Conservation (phyloP, 2,329 filamentous ascomycete genomes). For the Trichophyton simii region DNA sequence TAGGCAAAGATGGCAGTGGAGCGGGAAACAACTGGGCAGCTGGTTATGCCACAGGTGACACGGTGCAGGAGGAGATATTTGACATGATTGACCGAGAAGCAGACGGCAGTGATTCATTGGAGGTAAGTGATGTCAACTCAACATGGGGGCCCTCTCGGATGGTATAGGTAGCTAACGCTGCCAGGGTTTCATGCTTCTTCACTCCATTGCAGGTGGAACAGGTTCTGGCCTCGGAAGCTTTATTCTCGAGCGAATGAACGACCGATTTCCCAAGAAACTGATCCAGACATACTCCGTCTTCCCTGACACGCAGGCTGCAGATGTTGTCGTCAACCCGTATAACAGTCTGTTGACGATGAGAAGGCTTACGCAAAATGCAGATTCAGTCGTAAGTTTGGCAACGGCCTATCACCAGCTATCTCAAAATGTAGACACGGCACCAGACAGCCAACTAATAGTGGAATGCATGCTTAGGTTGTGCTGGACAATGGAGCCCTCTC, state of each 20-base stretch:
- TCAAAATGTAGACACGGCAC: not conserved
- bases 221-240: constrained; percentile 94
- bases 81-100: constrained; percentile 99
- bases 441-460: constrained; percentile 15
- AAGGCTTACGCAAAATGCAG: constrained; percentile 84
- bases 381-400: constrained; percentile 58
- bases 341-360: constrained; percentile 91
- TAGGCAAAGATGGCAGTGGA: constrained; percentile 84
- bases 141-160: not conserved
- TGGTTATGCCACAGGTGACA: constrained; percentile 84
- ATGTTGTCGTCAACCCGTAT: constrained; percentile 96
- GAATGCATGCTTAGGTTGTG: constrained; percentile 46
- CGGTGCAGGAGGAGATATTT: constrained; percentile 90
- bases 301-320: constrained; percentile 76
- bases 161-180: not conserved
- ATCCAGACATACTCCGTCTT: constrained; percentile 99
- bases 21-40: constrained; percentile 98
- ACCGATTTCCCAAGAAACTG: constrained; percentile 95
- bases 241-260: constrained; percentile 86
- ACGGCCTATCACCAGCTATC: not conserved
- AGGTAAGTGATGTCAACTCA: constrained; percentile 40
- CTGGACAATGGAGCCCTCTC: constrained; percentile 91
- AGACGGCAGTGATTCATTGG: constrained; percentile 91
- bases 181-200: constrained; percentile 92
- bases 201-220: constrained; percentile 94